Percentiles rank a stretch among this genome's conserved stretches.
Evolutionary conservation across 2,329 filamentous ascomycete species (phyloP).

Genomic region (Orbilia quercus): DNA sequence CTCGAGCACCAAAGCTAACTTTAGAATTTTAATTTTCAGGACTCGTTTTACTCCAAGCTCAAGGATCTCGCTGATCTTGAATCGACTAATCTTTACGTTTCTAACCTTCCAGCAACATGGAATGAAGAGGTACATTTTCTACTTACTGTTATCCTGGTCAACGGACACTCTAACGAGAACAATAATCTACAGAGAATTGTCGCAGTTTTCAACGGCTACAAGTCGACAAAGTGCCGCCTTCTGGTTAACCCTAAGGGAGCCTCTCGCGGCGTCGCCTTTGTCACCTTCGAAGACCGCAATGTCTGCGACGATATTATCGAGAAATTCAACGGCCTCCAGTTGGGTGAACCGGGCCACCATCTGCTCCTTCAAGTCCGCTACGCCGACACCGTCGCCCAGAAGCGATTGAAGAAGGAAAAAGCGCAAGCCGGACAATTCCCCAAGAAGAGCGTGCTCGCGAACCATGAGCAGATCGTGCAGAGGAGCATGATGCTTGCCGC

Average conservation of each 20-base stretch:
- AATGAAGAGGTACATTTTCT: constrained; percentile 81
- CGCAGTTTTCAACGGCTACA: constrained; percentile 24
- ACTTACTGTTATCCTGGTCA: not conserved
- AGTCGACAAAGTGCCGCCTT: constrained; percentile 28
- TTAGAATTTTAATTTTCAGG: constrained; percentile 68
- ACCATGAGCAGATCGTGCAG: constrained; percentile 60
- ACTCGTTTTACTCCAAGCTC: constrained; percentile 97
- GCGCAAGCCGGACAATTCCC: constrained; percentile 92
- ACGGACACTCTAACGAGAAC: constrained; percentile 57
- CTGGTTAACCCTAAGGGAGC: constrained; percentile 51
- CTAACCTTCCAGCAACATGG: constrained; percentile 90
- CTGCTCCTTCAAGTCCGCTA: constrained; percentile 93
- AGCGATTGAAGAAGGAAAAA: constrained; percentile 94
- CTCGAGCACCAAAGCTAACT: constrained; percentile 4
- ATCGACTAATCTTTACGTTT: constrained; percentile 97
- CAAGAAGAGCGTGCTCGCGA: constrained; percentile 32
- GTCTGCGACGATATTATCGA: constrained; percentile 89
- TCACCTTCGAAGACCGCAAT: constrained; percentile 87
- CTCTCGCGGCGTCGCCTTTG: constrained; percentile 29
- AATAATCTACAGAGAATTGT: constrained; percentile 30
- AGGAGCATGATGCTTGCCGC: constrained; percentile 9
- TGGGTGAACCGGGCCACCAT: constrained; percentile 75
- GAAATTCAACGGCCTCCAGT: constrained; percentile 81
- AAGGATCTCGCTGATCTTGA: constrained; percentile 90
- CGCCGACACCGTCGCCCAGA: constrained; percentile 95